Conservation (phyloP, 768 basidiomycete genomes). For the Russula vinacea region DNA sequence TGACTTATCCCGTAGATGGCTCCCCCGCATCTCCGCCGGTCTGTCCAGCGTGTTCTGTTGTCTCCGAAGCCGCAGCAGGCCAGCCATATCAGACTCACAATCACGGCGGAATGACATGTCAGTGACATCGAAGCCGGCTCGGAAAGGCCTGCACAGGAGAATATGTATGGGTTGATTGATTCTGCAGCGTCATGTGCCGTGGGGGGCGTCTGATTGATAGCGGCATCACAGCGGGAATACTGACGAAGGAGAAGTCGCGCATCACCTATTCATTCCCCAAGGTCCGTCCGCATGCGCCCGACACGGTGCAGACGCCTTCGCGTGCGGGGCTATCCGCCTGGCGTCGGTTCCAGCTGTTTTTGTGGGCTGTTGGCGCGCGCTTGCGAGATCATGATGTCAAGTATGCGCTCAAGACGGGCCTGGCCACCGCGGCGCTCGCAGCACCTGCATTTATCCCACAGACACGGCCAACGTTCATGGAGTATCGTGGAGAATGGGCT, state of each 20-base stretch:
- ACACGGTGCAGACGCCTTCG: constrained; percentile 79
- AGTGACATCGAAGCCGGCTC: constrained; percentile 19
- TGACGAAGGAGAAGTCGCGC: constrained; percentile 38
- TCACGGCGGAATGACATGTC: not conserved
- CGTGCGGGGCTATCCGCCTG: constrained; percentile 54
- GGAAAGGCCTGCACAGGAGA: constrained; percentile 32
- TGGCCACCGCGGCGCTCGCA: constrained; percentile 78
- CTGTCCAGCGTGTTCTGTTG: constrained; percentile 41
- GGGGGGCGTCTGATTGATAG: constrained; percentile 3
- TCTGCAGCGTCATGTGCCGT: not conserved
- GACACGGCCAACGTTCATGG: constrained; percentile 74
- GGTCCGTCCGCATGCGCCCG: constrained; percentile 75
- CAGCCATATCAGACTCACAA: not conserved
- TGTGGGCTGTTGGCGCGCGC: constrained; percentile 69
- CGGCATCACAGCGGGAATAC: constrained; percentile 46
- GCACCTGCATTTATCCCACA: constrained; percentile 83
- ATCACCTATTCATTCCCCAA: constrained; percentile 73
- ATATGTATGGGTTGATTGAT: constrained; percentile 32
- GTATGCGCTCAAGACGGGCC: constrained; percentile 84
- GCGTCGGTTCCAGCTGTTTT: constrained; percentile 59
- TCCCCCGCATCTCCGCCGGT: constrained; percentile 26
- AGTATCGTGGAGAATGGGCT: constrained; percentile 93
- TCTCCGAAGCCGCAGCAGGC: constrained; percentile 13
- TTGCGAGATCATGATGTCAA: constrained; percentile 73
- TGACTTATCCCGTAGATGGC: constrained; percentile 35